Evolutionary conservation across 306 rosid genomes (phyloP), one percentile per base, ranked within the genome.

Genomic region (Vachellia pachyceras): DNA sequence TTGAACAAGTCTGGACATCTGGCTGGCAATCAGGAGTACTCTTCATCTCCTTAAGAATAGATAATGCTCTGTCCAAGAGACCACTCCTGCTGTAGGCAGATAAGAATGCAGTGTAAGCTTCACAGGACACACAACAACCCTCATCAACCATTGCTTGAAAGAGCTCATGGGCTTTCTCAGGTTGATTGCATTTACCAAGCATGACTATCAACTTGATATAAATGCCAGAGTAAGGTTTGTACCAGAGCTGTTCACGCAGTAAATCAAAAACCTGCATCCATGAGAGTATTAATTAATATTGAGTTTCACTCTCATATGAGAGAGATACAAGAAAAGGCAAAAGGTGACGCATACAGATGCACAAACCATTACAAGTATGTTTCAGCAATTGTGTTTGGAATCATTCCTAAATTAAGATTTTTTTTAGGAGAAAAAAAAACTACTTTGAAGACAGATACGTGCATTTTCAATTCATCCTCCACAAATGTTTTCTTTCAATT

Each of bases 131-230:
- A 25, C 18, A 80, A 82, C 97, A 93, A 60, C 93, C 99, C 86
- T 91, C 99, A n/a, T 90, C 91, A 68, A 93, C 76, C 97, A 93
- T 95, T 79, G 86, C 89, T 81, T 87, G 86, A 82, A 95, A 91
- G 79, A 95, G 91, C 77, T 89, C 91, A 68, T 29, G 77, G 25
- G 97, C 99, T 75, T 91, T 95, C 81, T 89, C 90, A 20, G 97
- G 98, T 87, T 90, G 97, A 87, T 88, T 90, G 84, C 99, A 95
- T 86, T 93, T 95, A 65, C 99, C 98, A 83, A 95, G 98, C 96
- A 95, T 93, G 77, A 95, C 97, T 60, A 95, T 93, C 55, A 93
- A 84, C 88, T 91, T 95, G 60, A 91, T 82, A 85, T 91, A 95
- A 72, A 95, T 76, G 83, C 92, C 94, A 45, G 93, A 5, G 58